Evolutionary conservation across 129 eudicot genomes (phyloP), one percentile per base, ranked within the genome.

Genomic region (Calendula officinalis): DNA sequence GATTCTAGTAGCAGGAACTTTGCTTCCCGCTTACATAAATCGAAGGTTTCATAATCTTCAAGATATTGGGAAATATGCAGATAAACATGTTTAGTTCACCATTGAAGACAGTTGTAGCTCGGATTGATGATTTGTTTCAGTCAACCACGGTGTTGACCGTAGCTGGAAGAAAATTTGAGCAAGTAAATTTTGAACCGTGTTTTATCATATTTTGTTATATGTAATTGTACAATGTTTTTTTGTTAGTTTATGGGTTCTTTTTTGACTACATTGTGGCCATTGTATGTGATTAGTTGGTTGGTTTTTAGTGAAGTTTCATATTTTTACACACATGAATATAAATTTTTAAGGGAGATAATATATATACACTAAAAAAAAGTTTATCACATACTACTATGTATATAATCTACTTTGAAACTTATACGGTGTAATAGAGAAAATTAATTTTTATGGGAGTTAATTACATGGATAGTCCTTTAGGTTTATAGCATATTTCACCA

Each of bases 11-110:
- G 71, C 74, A 0, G 85, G 81, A 56, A 81, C 75, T 66, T 39
- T 92, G 85, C 78, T 75, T 4, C 89, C 94, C 9, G 91, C 92
- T 10, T 92, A 92, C 40, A 60, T 95, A 40, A 92, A 73, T 57
- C 88, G 82, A 7, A 83, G 85, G 80, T 57, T 92, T 59, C 84
- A 81, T 80, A 64, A 42, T 75, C 64, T 68, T 53, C 79, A 81
- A n/a, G 99, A 92, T 55, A 60, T 63, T 5, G 84, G 83, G 51
- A 88, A 74, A 65, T 75, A 92, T 17, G 82, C 85, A 8, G 98
- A 92, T 67, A 85, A 79, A 81, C 83, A 92, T 75, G 71, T 92
- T 38, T 88, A 78, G 85, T 92, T 76, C 38, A 71, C 55, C 38
- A 79, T 70, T 32, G 96, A 85, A 54, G 99, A 92, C 41, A 22